Percentiles rank a stretch among this genome's conserved stretches.
These are phyloP conservation scores for Petasospora rhodanensis DNA, from an alignment of 1,139 yeast genomes.

Conservation along the genomic window DNA sequence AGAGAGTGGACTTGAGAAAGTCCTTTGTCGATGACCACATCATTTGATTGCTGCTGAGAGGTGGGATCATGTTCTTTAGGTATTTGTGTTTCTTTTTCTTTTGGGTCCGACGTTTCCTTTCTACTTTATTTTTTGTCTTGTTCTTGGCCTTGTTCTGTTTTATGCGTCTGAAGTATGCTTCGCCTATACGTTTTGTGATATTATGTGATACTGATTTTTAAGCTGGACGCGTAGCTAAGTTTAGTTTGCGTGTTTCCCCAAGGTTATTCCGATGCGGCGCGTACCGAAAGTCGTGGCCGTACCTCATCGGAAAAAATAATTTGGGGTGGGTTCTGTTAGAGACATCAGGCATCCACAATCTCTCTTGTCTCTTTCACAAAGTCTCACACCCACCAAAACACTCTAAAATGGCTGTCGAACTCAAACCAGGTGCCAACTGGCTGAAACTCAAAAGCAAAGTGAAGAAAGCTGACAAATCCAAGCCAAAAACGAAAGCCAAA, in stretches of 20 bases:
- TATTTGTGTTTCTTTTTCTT: not conserved
- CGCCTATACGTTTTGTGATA: too few species aligned
- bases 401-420: not conserved
- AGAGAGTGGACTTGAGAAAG: constrained; percentile 36
- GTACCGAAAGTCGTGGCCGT: too few species aligned
- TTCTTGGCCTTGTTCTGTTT: too few species aligned
- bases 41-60: constrained; percentile 17
- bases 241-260: too few species aligned
- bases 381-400: constrained; percentile 1
- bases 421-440: constrained; percentile 9
- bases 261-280: too few species aligned
- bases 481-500: constrained; percentile 1
- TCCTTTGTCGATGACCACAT: constrained; percentile 33
- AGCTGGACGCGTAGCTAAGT: too few species aligned
- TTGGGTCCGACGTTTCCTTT: not conserved
- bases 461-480: constrained; percentile 1
- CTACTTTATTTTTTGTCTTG: not conserved
- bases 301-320: constrained; percentile 8
- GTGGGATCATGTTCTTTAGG: too few species aligned
- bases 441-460: constrained; percentile 8
- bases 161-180: too few species aligned
- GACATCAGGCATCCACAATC: too few species aligned
- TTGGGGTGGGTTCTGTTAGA: too few species aligned
- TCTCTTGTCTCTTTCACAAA: too few species aligned
- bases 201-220: too few species aligned